Evolutionary conservation across 1,139 yeast genomes (phyloP).

Genomic region (Scheffersomyces lignicola): DNA sequence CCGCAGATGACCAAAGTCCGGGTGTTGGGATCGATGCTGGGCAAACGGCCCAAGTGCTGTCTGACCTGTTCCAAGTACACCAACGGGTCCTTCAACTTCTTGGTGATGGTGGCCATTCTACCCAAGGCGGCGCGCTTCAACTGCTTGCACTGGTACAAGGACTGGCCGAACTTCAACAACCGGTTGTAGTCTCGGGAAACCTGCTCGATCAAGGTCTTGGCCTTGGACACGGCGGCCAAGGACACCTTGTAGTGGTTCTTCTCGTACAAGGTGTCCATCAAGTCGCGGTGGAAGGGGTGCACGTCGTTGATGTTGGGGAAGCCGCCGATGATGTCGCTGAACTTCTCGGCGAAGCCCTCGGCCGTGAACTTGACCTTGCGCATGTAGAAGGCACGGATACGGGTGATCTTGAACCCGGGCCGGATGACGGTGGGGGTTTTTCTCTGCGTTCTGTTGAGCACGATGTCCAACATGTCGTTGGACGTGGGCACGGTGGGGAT

Average conservation of each 20-base stretch:
- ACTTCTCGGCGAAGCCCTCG: constrained; percentile 93
- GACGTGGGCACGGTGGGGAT: constrained; percentile 92
- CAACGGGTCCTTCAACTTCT: constrained; percentile 92
- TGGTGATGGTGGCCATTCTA: constrained; percentile 97
- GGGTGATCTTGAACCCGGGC: constrained; percentile 93
- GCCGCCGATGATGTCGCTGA: constrained; percentile 77
- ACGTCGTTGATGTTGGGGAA: constrained; percentile 97
- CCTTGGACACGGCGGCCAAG: constrained; percentile 91
- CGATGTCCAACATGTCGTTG: constrained; percentile 93
- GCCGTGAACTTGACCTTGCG: constrained; percentile 94
- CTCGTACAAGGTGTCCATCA: constrained; percentile 96
- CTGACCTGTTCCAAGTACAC: constrained; percentile 95
- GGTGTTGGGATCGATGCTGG: constrained; percentile 97
- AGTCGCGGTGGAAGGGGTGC: constrained; percentile 97
- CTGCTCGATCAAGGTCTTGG: constrained; percentile 91
- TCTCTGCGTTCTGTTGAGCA: constrained; percentile 95
- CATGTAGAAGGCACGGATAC: constrained; percentile 98
- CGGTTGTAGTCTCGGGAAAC: constrained; percentile 94
- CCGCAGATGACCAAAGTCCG: constrained; percentile 97
- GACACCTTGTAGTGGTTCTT: constrained; percentile 97
- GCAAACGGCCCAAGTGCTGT: constrained; percentile 98
- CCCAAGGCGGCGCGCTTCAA: constrained; percentile 97
- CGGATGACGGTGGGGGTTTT: constrained; percentile 98
- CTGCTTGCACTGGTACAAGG: constrained; percentile 97
- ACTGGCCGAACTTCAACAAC: constrained; percentile 93